Conservation (phyloP, 352 stramenopile genomes). For the Globisporangium rhizosaccharum region DNA sequence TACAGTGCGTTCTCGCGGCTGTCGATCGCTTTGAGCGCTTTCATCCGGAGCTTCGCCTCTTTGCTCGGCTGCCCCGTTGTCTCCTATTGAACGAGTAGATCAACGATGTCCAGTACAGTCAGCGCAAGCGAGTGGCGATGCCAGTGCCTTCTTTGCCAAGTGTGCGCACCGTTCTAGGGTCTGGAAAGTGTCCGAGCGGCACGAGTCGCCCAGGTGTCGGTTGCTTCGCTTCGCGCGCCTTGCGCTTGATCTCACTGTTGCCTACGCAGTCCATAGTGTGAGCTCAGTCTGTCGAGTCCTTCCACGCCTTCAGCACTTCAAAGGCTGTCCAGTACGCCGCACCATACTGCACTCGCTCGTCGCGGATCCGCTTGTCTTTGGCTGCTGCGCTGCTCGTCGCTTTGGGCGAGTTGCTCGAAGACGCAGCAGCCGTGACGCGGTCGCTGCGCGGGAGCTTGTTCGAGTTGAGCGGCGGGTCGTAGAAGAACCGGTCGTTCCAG, state of each 20-base stretch:
- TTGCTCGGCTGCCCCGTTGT: constrained; percentile 24
- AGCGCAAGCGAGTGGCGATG: not conserved
- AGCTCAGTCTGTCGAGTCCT: not conserved
- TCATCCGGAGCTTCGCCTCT: constrained; percentile 69
- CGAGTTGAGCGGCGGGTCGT: constrained; percentile 41
- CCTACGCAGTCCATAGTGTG: constrained; percentile 10
- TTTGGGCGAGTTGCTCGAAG: constrained; percentile 14
- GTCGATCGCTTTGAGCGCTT: constrained; percentile 64
- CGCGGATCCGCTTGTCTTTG: constrained; percentile 48
- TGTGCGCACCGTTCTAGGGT: constrained; percentile 13
- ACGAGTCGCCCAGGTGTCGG: constrained; percentile 18
- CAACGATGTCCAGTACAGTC: not conserved
- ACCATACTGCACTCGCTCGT: constrained; percentile 58
- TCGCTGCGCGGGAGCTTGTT: constrained; percentile 33
- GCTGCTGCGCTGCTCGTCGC: constrained; percentile 9
- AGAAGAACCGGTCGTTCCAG: constrained; percentile 71
- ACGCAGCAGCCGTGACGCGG: constrained; percentile 2
- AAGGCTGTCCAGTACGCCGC: not conserved
- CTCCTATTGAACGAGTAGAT: constrained; percentile 12
- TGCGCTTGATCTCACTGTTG: constrained; percentile 19
- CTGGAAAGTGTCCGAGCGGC: constrained; percentile 25
- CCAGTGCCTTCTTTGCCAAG: not conserved
- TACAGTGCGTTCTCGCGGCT: constrained; percentile 61
- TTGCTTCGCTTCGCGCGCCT: constrained; percentile 9
- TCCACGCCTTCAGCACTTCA: not conserved